Percentiles rank a stretch among this genome's conserved stretches.
Conservation (phyloP, 305 asterid genomes). For the Rubia tinctorum region DNA sequence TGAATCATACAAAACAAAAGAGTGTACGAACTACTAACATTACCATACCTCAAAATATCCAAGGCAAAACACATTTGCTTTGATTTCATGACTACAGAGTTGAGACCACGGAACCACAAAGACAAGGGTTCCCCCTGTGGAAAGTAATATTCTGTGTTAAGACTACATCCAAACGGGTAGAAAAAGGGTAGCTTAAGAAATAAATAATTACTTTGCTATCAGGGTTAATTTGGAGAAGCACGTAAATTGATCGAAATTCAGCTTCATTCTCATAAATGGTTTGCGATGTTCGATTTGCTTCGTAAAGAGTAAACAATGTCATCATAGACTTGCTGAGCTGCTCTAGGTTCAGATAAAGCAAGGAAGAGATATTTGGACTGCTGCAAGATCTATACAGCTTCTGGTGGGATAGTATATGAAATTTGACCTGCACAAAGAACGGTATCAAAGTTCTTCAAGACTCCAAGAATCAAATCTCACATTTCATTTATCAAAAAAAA, state of each 20-base stretch:
- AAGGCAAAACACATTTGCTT: conserved; percentile 79
- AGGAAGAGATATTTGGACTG: conserved; percentile 50
- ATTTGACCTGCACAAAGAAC: conserved; percentile 59
- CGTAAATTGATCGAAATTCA: conserved; percentile 66
- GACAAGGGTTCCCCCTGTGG: conserved; percentile 72
- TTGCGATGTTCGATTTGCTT: conserved; percentile 49
- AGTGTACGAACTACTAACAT: conserved; percentile 6
- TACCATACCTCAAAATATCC: conserved; percentile 57
- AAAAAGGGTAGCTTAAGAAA: conserved; percentile 15
- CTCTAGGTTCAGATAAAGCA: conserved; percentile 76
- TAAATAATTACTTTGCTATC: conserved; percentile 48
- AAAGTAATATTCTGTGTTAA: conserved; percentile 15
- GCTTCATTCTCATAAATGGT: conserved; percentile 57
- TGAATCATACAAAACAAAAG: conserved; percentile 5
- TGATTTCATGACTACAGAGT: conserved; percentile 58
- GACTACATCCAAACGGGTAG: conserved; percentile 6
- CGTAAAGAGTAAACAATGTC: conserved; percentile 60
- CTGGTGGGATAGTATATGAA: conserved; percentile 79
- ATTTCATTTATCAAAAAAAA: conserved; percentile 4
- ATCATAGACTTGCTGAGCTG: conserved; percentile 79
- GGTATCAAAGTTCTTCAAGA: background rate
- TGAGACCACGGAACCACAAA: conserved; percentile 69
- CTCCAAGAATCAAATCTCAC: background rate
- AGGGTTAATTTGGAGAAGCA: conserved; percentile 84
- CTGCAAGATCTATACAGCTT: conserved; percentile 49